Evolutionary conservation across 371 early-diverging fungal species (phyloP).

Genomic region (Mortierella sp.): DNA sequence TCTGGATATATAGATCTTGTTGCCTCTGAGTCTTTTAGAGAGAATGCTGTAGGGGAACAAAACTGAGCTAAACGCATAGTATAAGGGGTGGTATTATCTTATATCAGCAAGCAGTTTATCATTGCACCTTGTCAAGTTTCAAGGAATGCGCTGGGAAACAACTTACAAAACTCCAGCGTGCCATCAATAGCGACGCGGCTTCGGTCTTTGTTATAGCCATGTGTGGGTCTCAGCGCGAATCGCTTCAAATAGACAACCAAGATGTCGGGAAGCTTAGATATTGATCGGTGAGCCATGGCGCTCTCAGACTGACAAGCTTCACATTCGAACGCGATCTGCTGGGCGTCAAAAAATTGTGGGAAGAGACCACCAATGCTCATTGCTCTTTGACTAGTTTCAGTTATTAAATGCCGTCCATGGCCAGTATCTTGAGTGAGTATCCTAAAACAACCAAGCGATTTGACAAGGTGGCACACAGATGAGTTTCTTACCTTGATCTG

Average conservation of each 20-base stretch:
- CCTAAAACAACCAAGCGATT: not conserved
- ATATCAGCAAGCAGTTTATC: not conserved
- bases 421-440: not conserved
- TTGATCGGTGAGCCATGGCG: conserved; percentile 20
- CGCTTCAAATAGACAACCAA: conserved; percentile 41
- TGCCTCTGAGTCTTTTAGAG: not conserved
- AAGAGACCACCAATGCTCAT: conserved; percentile 36
- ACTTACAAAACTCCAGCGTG: conserved; percentile 38
- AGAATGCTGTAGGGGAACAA: conserved; percentile 24
- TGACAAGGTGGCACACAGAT: not conserved
- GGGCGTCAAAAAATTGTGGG: conserved; percentile 30
- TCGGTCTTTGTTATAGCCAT: conserved; percentile 34
- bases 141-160: not conserved
- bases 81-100: not conserved
- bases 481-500: conserved; percentile 20
- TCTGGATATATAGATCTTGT: not conserved
- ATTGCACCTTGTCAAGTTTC: not conserved
- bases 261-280: conserved; percentile 34
- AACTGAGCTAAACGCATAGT: conserved; percentile 21
- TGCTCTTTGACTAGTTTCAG: conserved; percentile 11
- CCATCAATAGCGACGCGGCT: conserved; percentile 30
- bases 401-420: not conserved
- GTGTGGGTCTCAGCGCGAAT: conserved; percentile 16
- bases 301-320: conserved; percentile 26
- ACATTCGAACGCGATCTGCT: conserved; percentile 23